Base-by-base conservation (phyloP, 192 early-diverging fungal genomes). In the Phycomyces blakesleeanus region DNA sequence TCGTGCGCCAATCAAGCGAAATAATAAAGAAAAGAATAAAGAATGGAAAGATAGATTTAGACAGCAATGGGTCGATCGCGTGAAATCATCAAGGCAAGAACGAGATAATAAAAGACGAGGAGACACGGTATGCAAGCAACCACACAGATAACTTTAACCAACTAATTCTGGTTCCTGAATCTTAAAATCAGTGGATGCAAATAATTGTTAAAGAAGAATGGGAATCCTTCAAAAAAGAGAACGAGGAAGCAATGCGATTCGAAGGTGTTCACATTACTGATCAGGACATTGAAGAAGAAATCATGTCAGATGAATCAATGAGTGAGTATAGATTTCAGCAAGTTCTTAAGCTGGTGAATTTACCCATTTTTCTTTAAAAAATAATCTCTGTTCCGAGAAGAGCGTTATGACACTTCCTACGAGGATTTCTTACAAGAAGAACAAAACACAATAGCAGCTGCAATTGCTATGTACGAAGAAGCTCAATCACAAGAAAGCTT, bases 41-140 rank as follows among this genome's bases (percentile, higher is more conserved):
- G 44, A 14, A 47, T 60, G 58, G 58, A 41, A 14, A 22, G 44
- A 60, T 50, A 60, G 26, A 27, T 60, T 60, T 22, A 50, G 21
- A 50, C 25, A 60, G 21, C 58, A 60, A 29, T 60, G 44, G 25
- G 20, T 12, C 1, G 58, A 60, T 16, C 20, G 58, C 15, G 39
- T 49, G 1, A 60, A 49, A 15, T 10, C 9, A 27, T 40, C 41
- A 29, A 24, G 58, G 15, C 58, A 60, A 20, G 12, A 49, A 5
- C 22, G 24, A 7, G 16, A 26, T 27, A n/a, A 47, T 26, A 27
- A 51, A 29, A 50, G 20, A 27, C 34, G 58, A 26, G 58, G 47
- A 50, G 44, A 50, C 5, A 37, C 21, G 21, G 58, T 60, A 44
- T 14, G 42, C n/a, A 15, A 22, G 55, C 9, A 29, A 38, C 7